phyloP scores from a whole-genome alignment of 257 asterid species.

The Lycium barbarum region DNA sequence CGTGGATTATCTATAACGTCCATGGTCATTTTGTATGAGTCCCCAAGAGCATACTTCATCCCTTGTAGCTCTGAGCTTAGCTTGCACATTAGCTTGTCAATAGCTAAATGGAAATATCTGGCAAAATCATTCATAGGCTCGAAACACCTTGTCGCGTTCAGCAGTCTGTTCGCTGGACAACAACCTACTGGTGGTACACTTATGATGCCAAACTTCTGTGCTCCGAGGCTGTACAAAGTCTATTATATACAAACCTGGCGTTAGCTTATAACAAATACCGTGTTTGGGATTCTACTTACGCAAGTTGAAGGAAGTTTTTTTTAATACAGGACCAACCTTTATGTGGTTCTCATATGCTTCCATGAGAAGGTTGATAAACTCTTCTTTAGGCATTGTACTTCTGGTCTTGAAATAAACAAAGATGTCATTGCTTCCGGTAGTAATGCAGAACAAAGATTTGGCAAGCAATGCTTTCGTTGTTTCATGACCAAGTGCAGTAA shows the following conservation, averaged over 20 bases:
- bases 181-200: conserved; percentile 76
- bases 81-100: conserved; percentile 44
- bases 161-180: conserved; percentile 66
- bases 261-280: neutral
- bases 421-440: conserved; percentile 76
- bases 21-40: conserved; percentile 64
- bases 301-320: neutral
- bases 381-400: conserved; percentile 37
- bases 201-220: conserved; percentile 70
- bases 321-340: conserved; percentile 40
- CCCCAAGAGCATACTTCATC: conserved; percentile 67
- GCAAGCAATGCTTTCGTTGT: conserved; percentile 47
- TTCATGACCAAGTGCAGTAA: conserved; percentile 42
- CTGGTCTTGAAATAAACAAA: conserved; percentile 58
- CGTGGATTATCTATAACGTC: conserved; percentile 59
- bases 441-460: conserved; percentile 64
- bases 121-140: conserved; percentile 59
- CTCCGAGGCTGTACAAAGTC: conserved; percentile 71
- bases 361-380: conserved; percentile 47
- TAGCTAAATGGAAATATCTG: conserved; percentile 50
- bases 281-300: neutral
- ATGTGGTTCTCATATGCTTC: conserved; percentile 54
- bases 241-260: conserved; percentile 21
- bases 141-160: conserved; percentile 56
- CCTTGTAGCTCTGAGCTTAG: conserved; percentile 59